These are phyloP conservation scores for Aristolochia contorta DNA, from an alignment of 164 flowering plant genomes.

Conservation along the genomic window DNA sequence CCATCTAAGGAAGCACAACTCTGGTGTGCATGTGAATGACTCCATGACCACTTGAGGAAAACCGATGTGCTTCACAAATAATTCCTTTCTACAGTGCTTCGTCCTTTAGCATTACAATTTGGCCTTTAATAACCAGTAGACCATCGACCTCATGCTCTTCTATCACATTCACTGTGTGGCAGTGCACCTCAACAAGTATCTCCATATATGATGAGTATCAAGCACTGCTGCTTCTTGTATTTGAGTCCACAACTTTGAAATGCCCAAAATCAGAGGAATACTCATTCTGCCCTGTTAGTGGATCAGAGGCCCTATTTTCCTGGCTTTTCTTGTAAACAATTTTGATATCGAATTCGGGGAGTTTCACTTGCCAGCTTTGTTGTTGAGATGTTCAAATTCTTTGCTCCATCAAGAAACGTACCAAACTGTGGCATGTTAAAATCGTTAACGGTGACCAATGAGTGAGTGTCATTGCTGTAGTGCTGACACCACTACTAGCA, in stretches of 20 bases:
- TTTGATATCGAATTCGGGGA: background rate
- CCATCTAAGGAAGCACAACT: too few relatives aligned
- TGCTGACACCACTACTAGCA: too few relatives aligned
- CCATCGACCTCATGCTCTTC: background rate
- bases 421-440: too few relatives aligned
- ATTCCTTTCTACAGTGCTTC: too few relatives aligned
- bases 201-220: background rate
- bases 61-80: too few relatives aligned
- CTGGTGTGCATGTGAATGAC: too few relatives aligned
- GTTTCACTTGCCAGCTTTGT: background rate
- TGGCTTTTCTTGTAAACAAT: background rate
- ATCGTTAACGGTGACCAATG: too few relatives aligned
- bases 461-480: too few relatives aligned
- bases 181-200: background rate
- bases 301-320: background rate
- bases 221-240: background rate
- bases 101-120: background rate
- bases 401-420: too few relatives aligned
- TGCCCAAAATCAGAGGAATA: background rate
- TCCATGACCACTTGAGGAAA: too few relatives aligned
- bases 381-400: background rate
- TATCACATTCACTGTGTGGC: background rate
- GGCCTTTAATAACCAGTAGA: background rate
- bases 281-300: background rate
- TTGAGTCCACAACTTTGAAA: background rate